Evolutionary conservation across 805 yeast species (phyloP).

Genomic region (Saccharomycopsis sp.): DNA sequence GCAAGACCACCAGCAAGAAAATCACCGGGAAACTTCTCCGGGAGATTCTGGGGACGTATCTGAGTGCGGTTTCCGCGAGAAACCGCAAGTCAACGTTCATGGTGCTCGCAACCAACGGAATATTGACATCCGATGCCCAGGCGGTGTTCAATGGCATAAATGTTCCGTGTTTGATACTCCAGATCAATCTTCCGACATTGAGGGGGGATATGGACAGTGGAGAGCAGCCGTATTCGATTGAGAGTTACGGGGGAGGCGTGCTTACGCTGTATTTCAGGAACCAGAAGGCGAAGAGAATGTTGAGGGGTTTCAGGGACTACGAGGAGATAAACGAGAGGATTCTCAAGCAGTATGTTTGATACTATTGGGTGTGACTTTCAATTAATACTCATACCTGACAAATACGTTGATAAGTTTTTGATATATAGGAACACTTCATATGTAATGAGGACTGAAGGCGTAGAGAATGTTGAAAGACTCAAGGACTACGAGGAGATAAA

Average conservation of each 20-base stretch:
- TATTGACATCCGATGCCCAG: constrained; percentile 13
- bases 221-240: not conserved
- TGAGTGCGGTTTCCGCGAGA: not conserved
- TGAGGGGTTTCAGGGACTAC: constrained; percentile 7
- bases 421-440: too few relatives aligned
- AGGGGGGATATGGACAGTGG: not conserved
- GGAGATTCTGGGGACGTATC: constrained; percentile 16
- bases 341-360: not conserved
- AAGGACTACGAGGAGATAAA: too few relatives aligned
- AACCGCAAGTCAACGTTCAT: constrained; percentile 2
- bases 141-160: constrained; percentile 8
- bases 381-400: too few relatives aligned
- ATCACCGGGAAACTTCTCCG: constrained; percentile 12
- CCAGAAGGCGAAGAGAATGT: constrained; percentile 4
- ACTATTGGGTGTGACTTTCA: too few relatives aligned
- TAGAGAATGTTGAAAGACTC: too few relatives aligned
- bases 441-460: too few relatives aligned
- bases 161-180: not conserved
- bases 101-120: constrained; percentile 11
- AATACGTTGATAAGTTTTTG: too few relatives aligned
- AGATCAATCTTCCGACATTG: constrained; percentile 2
- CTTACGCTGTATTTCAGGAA: constrained; percentile 16
- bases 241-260: constrained; percentile 3
- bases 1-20: constrained; percentile 17
- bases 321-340: constrained; percentile 7